phyloP scores from a whole-genome alignment of 352 stramenopile species.

The Globisporangium alternatum region DNA sequence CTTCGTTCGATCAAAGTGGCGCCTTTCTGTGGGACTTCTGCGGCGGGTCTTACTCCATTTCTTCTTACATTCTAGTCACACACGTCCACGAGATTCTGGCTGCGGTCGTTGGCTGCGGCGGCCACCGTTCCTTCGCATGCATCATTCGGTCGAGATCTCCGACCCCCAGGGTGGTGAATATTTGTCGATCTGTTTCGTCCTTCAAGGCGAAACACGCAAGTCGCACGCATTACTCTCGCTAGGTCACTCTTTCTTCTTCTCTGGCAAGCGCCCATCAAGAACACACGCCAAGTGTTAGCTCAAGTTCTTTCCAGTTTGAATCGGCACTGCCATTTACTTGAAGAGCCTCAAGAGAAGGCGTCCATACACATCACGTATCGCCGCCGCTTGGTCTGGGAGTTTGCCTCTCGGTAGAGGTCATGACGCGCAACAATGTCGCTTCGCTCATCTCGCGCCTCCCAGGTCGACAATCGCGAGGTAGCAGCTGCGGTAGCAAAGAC shows the following conservation, averaged over 20 bases:
- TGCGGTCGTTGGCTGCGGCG: not conserved
- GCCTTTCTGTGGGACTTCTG: not conserved
- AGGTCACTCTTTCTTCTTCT: not conserved
- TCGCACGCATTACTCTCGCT: not conserved
- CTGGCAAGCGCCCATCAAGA: not conserved
- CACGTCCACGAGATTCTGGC: not conserved
- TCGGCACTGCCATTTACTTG: not conserved
- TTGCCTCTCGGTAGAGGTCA: not conserved
- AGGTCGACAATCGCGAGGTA: not conserved
- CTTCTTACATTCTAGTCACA: not conserved
- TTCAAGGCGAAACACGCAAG: too few relatives aligned
- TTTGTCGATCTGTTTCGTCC: too few relatives aligned
- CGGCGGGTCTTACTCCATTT: not conserved
- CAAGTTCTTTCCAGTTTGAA: not conserved
- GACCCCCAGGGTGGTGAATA: too few relatives aligned
- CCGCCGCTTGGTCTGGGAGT: too few relatives aligned
- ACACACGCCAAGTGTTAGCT: not conserved
- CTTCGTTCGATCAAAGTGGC: not conserved
- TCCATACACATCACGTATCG: not conserved
- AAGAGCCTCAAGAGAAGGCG: not conserved
- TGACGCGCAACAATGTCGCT: not conserved
- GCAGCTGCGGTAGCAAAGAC: not conserved
- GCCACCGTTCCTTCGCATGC: not conserved
- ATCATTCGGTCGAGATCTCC: not conserved
- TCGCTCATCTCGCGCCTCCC: not conserved